These are phyloP conservation scores for Fusarium pseudoanthophilum DNA, from an alignment of 2,329 filamentous ascomycete genomes.

Conservation along the genomic window DNA sequence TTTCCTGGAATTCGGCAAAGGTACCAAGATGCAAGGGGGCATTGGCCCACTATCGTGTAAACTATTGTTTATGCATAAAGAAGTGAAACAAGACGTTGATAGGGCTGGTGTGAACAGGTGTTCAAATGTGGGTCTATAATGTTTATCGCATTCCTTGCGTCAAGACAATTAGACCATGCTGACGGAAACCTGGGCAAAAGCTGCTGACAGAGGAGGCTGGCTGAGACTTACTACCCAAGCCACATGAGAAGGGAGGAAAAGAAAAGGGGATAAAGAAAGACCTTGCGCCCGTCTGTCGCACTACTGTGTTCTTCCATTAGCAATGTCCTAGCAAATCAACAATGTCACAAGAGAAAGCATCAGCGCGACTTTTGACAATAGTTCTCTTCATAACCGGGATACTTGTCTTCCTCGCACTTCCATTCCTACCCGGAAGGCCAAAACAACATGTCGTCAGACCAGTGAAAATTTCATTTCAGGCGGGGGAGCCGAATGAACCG, in stretches of 20 bases:
- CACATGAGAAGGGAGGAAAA: not conserved
- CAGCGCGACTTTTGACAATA: not conserved
- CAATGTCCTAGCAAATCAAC: not conserved
- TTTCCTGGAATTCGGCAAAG: not conserved
- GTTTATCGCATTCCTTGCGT: not conserved
- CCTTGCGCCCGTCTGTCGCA: not conserved
- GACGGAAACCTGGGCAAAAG: not conserved
- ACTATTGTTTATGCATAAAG: not conserved
- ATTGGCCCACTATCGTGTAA: rapidly evolving
- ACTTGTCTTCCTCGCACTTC: not conserved
- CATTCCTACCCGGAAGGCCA: not conserved
- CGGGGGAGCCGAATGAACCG: not conserved
- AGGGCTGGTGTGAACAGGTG: not conserved
- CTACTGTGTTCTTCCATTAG: not conserved
- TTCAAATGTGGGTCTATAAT: not conserved
- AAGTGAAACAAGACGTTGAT: not conserved
- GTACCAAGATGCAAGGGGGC: not conserved
- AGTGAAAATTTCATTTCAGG: rapidly evolving
- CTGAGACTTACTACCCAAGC: not conserved
- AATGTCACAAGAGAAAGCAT: not conserved
- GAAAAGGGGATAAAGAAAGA: not conserved
- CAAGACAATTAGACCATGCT: not conserved
- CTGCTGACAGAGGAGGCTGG: not conserved
- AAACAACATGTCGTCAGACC: not conserved
- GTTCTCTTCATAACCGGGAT: not conserved